Evolutionary conservation across 805 yeast species (phyloP).

Genomic region (Zygotorulaspora danielsina): DNA sequence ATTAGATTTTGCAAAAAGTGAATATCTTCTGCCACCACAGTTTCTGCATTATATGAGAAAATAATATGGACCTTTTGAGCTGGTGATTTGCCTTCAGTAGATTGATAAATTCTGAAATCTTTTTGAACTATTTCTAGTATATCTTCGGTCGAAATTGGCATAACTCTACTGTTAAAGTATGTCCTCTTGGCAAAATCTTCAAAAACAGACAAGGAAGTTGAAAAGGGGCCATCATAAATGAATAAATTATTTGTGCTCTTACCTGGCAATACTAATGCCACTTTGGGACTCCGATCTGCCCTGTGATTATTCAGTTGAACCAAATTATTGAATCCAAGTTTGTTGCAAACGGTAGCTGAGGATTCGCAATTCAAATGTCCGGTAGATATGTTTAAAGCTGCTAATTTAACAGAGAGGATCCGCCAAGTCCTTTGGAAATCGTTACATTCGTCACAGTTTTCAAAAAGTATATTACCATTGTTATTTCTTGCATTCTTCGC

Average conservation of each 20-base stretch:
- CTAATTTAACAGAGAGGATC: conserved; percentile 47
- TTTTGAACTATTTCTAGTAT: conserved; percentile 16
- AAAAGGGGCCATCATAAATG: conserved; percentile 21
- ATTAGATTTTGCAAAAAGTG: conserved; percentile 55
- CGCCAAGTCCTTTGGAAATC: conserved; percentile 57
- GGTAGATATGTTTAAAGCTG: conserved; percentile 35
- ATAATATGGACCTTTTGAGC: conserved; percentile 41
- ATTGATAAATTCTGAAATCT: conserved; percentile 16
- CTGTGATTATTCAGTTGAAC: conserved; percentile 15
- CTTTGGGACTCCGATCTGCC: conserved; percentile 37
- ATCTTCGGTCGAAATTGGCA: conserved; percentile 24
- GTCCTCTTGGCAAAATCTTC: conserved; percentile 47
- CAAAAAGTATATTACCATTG: conserved; percentile 36
- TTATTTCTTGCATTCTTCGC: conserved; percentile 40
- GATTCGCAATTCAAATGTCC: conserved; percentile 60
- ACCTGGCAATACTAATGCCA: conserved; percentile 52
- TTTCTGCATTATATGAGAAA: conserved; percentile 48
- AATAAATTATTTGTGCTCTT: conserved; percentile 28
- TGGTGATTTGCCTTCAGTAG: conserved; percentile 8
- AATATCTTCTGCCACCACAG: conserved; percentile 53
- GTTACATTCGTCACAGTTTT: conserved; percentile 46
- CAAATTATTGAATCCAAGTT: conserved; percentile 44
- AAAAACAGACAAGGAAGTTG: conserved; percentile 32
- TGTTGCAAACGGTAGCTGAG: conserved; percentile 47
- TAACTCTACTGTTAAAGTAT: conserved; percentile 43